A percentile compares a stretch with the other conserved stretches of the same genome.
These are phyloP conservation scores for Mycena leptocephala DNA, from an alignment of 768 basidiomycete genomes.

Conservation along the genomic window DNA sequence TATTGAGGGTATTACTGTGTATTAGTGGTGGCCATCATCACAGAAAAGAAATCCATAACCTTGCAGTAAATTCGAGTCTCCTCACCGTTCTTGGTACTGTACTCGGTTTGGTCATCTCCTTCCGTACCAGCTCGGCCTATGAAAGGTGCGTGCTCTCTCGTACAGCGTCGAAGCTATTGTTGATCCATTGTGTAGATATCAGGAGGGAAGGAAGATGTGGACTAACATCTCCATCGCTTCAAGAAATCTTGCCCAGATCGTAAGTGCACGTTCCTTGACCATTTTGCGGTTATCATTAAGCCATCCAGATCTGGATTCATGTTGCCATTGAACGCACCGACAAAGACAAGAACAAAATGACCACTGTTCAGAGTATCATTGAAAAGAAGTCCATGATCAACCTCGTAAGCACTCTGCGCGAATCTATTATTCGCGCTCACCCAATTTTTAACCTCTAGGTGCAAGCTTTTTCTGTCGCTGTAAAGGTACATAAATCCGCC, in stretches of 20 bases:
- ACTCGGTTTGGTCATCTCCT: conserved; percentile 80
- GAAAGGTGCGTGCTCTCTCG: conserved; percentile 61
- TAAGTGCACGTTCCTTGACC: conserved; percentile 48
- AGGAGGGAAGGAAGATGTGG: conserved; percentile 84
- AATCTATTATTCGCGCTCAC: not conserved
- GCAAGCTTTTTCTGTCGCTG: conserved; percentile 78
- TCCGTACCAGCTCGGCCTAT: conserved; percentile 82
- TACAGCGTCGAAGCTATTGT: not conserved
- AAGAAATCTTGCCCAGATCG: conserved; percentile 69
- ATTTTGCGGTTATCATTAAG: not conserved
- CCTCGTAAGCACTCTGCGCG: conserved; percentile 57
- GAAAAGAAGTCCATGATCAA: conserved; percentile 88
- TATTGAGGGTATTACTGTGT: not conserved
- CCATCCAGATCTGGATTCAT: conserved; percentile 72
- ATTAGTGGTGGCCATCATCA: conserved; percentile 27
- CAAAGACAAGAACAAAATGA: conserved; percentile 47
- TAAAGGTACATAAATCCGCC: conserved; percentile 67
- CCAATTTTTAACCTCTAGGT: conserved; percentile 55
- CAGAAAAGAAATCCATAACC: conserved; percentile 25
- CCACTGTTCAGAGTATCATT: conserved; percentile 64
- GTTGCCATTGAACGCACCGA: conserved; percentile 61
- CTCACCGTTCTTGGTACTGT: conserved; percentile 84
- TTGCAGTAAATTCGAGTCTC: conserved; percentile 45
- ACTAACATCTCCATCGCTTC: conserved; percentile 72
- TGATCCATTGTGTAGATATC: conserved; percentile 60